Base-by-base conservation (phyloP, 2,329 filamentous ascomycete species). In the Penicillium sp. region DNA sequence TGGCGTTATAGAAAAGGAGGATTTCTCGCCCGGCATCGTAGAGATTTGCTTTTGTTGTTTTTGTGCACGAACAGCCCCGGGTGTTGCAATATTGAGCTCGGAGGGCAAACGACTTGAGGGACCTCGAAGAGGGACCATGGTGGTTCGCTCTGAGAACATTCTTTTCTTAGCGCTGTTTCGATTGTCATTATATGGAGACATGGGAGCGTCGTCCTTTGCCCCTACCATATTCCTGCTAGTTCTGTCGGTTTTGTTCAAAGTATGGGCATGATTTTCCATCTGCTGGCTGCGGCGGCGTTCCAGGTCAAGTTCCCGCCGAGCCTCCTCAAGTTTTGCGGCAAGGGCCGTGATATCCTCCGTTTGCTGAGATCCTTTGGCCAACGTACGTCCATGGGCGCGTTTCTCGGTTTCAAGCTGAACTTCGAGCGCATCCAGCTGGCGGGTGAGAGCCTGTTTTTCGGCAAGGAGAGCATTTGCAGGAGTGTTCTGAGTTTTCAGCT, bases 1-100 rank as follows among this genome's bases (percentile, higher is more conserved):
- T 0, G 94, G 94, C 0, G 94, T 98, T 66, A 97, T 92, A 4
- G 93, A 97, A 76, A 98, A 97, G 3, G 86, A 89, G 0, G 93
- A 97, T 76, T 97, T 97, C 72, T 96, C 92, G 31, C 91, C 92
- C 5, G 91, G 81, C 59, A 87, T 79, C 1, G 86, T 84, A 44
- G 86, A 84, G 21, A 88, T 85, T 30, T 81, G 75, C 52, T 81
- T 84, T 59, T 83, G 81, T 73, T 88, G 89, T 76, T 89, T 90
- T 23, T 79, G 76, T 51, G 74, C 67, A 44, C 74, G 71, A 49
- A 79, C 73, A 50, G 81, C 80, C 47, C 83, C 83, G 19, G 83
- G 83, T 0, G 84, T 85, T 49, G 81, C 82, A 67, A 85, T 83
- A 9, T 76, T 79, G 53, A 81, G 74, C 56, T 82, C 80, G 5